These are phyloP conservation scores for Dacryopinax primogenitus DNA, from an alignment of 768 basidiomycete species.

Conservation along the genomic window DNA sequence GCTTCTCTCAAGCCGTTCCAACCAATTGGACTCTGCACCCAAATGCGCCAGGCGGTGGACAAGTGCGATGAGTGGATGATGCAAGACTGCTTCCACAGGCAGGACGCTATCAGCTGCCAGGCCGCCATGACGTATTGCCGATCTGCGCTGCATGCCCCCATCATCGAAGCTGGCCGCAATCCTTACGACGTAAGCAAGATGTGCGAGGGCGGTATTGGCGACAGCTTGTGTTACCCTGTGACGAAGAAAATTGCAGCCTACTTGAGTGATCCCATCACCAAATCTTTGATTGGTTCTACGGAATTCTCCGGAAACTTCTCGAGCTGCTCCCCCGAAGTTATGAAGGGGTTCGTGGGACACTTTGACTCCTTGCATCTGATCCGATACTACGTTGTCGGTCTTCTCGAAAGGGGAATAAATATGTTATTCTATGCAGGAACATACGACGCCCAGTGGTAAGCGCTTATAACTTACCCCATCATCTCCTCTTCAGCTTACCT, in stretches of 20 bases:
- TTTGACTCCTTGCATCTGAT: conserved; percentile 50
- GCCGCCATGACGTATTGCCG: conserved; percentile 58
- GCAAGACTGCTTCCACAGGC: conserved; percentile 47
- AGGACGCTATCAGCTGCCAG: conserved; percentile 52
- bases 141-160: conserved; percentile 36
- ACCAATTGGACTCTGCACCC: conserved; percentile 10
- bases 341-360: conserved; percentile 32
- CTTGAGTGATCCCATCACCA: conserved; percentile 47
- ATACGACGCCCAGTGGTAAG: conserved; percentile 26
- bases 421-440: conserved; percentile 59
- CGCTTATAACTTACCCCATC: conserved; percentile 49
- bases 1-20: conserved; percentile 11
- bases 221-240: conserved; percentile 31
- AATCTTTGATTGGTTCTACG: conserved; percentile 46
- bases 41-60: conserved; percentile 10
- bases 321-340: conserved; percentile 43
- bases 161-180: conserved; percentile 31
- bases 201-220: conserved; percentile 28
- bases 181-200: conserved; percentile 57
- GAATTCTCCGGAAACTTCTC: conserved; percentile 39
- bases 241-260: conserved; percentile 43
- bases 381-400: conserved; percentile 41
- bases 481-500: conserved; percentile 29
- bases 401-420: conserved; percentile 65
- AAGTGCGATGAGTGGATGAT: conserved; percentile 49